Conservation (phyloP, 768 basidiomycete species). For the Pseudohyphozyma bogoriensis region DNA sequence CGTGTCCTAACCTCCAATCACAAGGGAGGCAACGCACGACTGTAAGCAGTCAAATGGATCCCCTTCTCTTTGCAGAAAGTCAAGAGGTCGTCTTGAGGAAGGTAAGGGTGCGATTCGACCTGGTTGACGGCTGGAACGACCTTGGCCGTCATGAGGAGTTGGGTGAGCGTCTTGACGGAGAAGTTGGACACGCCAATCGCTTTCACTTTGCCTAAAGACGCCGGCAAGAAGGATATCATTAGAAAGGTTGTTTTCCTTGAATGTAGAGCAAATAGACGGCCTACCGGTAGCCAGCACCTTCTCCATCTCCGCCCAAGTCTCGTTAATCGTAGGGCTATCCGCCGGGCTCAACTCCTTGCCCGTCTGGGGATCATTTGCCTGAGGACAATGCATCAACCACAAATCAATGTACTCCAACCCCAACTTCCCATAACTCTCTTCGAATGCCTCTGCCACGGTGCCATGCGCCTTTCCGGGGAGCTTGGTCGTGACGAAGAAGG, state of each 20-base stretch:
- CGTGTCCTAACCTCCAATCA: too few species aligned
- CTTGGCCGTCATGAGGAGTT: slow-evolving; percentile 56
- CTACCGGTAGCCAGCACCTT: slow-evolving; percentile 45
- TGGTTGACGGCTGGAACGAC: slow-evolving; percentile 61
- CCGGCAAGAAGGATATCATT: too few species aligned
- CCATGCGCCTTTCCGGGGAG: slow-evolving; percentile 41
- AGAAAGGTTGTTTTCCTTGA: too few species aligned
- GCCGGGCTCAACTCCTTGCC: neutral
- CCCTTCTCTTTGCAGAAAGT: slow-evolving; percentile 49
- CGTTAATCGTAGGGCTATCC: neutral
- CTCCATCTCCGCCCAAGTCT: slow-evolving; percentile 70
- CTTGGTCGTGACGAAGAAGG: slow-evolving; percentile 39
- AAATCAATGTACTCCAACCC: slow-evolving; percentile 68
- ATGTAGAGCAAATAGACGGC: neutral
- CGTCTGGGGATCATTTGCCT: neutral
- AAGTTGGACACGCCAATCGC: slow-evolving; percentile 77
- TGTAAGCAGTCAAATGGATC: slow-evolving; percentile 58
- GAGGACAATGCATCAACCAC: slow-evolving; percentile 73
- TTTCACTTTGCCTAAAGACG: slow-evolving; percentile 63
- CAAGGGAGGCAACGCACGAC: slow-evolving; percentile 10
- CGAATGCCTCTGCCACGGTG: slow-evolving; percentile 64
- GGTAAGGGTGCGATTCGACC: slow-evolving; percentile 56
- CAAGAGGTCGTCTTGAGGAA: slow-evolving; percentile 51
- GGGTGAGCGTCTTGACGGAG: slow-evolving; percentile 56
- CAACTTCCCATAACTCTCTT: slow-evolving; percentile 62